phyloP scores from a whole-genome alignment of 2,329 filamentous ascomycete genomes.

The Phaeophleospora eucalypticola region DNA sequence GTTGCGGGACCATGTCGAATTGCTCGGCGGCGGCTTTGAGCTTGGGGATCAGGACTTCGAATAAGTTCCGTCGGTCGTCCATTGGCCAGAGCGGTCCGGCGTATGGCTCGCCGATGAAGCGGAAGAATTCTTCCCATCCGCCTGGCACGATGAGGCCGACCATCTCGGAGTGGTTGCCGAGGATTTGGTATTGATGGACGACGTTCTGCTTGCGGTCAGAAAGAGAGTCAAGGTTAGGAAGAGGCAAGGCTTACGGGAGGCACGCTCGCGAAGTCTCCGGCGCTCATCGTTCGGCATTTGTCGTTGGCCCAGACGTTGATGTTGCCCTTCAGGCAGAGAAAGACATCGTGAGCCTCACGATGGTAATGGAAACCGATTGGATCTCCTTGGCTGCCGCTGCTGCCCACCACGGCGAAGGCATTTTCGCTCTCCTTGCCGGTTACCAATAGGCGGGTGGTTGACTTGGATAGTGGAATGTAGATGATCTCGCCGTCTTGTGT shows the following conservation, averaged over 20 bases:
- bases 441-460: constrained; percentile 48
- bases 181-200: constrained; percentile 54
- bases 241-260: constrained; percentile 45
- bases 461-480: constrained; percentile 52
- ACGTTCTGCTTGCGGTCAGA: constrained; percentile 37
- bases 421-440: constrained; percentile 51
- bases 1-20: constrained; percentile 54
- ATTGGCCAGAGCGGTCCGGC: constrained; percentile 46
- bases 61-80: constrained; percentile 50
- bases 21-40: constrained; percentile 53
- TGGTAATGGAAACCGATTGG: constrained; percentile 56
- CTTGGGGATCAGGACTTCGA: constrained; percentile 50
- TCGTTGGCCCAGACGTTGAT: constrained; percentile 58
- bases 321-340: constrained; percentile 53
- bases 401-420: constrained; percentile 49
- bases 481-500: constrained; percentile 47
- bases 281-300: constrained; percentile 49
- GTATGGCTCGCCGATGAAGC: constrained; percentile 53
- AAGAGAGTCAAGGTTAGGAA: background rate
- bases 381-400: constrained; percentile 45
- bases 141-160: constrained; percentile 54
- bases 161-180: constrained; percentile 53
- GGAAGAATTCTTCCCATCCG: constrained; percentile 60
- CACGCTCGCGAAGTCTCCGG: constrained; percentile 56
- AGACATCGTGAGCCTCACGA: constrained; percentile 55